Evolutionary conservation across 2,329 filamentous ascomycete species (phyloP), one percentile per base, ranked within the genome.

Genomic region (Neopestalotiopsis sp.): DNA sequence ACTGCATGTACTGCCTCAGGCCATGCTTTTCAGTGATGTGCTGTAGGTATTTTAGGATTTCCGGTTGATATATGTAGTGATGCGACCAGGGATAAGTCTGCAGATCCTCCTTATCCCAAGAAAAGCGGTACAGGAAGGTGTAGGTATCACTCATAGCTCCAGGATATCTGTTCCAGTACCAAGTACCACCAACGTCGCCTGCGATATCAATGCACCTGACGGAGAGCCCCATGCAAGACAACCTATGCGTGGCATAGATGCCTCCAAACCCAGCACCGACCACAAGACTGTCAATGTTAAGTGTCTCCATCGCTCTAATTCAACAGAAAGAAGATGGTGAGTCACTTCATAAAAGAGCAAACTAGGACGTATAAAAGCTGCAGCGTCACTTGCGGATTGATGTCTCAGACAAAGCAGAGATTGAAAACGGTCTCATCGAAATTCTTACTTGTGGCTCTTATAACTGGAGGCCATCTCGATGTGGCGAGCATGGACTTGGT

Each of bases 91-190:
- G 56, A 32, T 59, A 59, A 9, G 20, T 28, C 5, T 59, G 20
- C 20, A 59, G 56, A 28, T 59, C 56, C 12, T 59, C 56, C 56
- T 59, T 59, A 7, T 59, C 56, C 56, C 56, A 59, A 13, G 56
- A 59, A 14, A 20, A 59, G 20, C 56, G 56, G 24, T 59, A 59
- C 10, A 59, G 20, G 9, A 13, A 28, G 10, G 6, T 28, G 5
- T 32, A 9, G 9, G 24, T 59, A 20, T 59, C 56, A 20, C 56
- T 59, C 56, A 59, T 59, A 7, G 24, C 20, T 24, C 56, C 56
- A 9, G 56, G 56, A 32, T 59, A 59, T 10, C 30, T 59, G 56
- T 59, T 59, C 56, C 56, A 59, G 30, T 32, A 59, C 56, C 56
- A 59, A 14, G 56, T 59, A 4, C 56, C 56, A 17, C 56, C 56